Evolutionary conservation across 257 asterid species (phyloP), one percentile per base, ranked within the genome.

Genomic region (Solanum corneliomulleri): DNA sequence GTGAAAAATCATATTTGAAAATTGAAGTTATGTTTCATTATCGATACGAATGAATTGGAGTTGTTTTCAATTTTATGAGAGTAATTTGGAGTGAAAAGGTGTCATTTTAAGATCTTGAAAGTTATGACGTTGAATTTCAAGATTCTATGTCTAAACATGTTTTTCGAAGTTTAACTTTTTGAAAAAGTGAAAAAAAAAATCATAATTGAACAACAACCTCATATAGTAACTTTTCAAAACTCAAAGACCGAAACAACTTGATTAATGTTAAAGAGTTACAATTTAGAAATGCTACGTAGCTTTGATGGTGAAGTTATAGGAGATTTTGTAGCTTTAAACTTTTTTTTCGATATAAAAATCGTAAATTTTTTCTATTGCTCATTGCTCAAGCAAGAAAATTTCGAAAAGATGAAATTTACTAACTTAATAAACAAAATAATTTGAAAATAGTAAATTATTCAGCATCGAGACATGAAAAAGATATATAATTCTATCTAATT

Each of bases 341-440:
- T 11, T 56, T 56, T 52, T 56, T 56, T 56, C 7, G 7, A 56
- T 6, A 3, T 56, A 11, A 56, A 0, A 56, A 56, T 56, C 11
- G 3, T 56, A 56, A 11, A 18, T 2, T 56, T 18, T 52, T 56
- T 18, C 1, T 56, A 56, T 16, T 37, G 39, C 7, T 37, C 7
- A 37, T 41, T 56, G 11, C n/a, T 56, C 64, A 7, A 56, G 5
- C 5, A 56, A 20, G n/a, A n/a, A 20, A 6, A 20, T 18, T 18
- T 0, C 5, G 2, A 56, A 1, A 56, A 7, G 11, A 11, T 2
- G n/a, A 1, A 56, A 4, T 2, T 56, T 7, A 56, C 5, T 7
- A 20, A 56, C n/a, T 20, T 1, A 56, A 56, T 56, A 7, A 56
- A 56, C 1, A 11, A 0, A 18, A 56, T 56, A 7, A 56, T 62